Evolutionary conservation across 2,329 filamentous ascomycete species (phyloP).

Genomic region (Ascochyta pisi): DNA sequence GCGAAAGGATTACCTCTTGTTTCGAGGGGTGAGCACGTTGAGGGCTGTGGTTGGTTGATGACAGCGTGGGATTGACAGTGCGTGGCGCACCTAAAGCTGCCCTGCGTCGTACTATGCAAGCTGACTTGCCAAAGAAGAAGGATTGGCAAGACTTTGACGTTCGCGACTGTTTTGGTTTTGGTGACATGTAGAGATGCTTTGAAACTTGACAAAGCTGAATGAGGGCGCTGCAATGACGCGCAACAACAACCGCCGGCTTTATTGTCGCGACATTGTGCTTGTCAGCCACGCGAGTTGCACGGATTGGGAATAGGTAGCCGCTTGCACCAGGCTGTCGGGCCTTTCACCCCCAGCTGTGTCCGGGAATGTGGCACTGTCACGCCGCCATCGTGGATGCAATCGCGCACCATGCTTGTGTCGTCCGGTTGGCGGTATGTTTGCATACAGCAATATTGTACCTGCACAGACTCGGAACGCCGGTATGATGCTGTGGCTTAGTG

Average conservation of each 20-base stretch:
- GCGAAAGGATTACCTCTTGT: background rate
- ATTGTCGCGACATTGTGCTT: conserved; percentile 19
- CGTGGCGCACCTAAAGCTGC: conserved; percentile 8
- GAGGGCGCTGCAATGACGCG: conserved; percentile 21
- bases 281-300: conserved; percentile 45
- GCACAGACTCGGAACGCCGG: background rate
- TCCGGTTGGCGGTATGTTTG: conserved; percentile 25
- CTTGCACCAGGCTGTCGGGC: conserved; percentile 43
- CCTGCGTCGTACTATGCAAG: conserved; percentile 8
- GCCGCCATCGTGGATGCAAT: conserved; percentile 42
- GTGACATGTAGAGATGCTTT: background rate
- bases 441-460: conserved; percentile 8
- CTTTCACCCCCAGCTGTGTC: conserved; percentile 36
- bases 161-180: background rate
- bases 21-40: conserved; percentile 26
- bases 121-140: conserved; percentile 9
- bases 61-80: conserved; percentile 21
- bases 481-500: background rate
- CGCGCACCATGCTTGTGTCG: conserved; percentile 34
- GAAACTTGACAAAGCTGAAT: conserved; percentile 12
- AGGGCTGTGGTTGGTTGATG: conserved; percentile 21
- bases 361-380: conserved; percentile 46
- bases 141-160: background rate
- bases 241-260: conserved; percentile 35
- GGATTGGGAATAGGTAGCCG: conserved; percentile 27